A percentile compares a stretch with the other conserved stretches of the same genome.
Conservation (phyloP, 352 stramenopile species). For the Pythium brachiatum region DNA sequence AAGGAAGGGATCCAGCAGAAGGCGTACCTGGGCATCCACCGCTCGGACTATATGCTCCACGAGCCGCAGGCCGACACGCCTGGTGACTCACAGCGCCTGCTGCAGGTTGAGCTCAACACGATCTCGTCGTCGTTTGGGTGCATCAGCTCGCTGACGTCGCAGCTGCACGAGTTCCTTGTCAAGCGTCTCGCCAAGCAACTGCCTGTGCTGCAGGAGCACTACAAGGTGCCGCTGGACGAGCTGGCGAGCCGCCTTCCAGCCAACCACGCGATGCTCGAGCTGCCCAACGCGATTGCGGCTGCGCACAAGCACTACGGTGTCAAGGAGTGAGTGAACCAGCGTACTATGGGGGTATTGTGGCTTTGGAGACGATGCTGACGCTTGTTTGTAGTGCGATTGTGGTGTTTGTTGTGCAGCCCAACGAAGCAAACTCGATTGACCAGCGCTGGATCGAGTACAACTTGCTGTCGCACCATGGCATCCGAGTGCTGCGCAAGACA, state of each 20-base stretch:
- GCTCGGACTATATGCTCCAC: constrained; percentile 96
- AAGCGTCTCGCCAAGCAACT: constrained; percentile 47
- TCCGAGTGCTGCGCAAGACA: constrained; percentile 76
- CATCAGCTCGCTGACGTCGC: constrained; percentile 90
- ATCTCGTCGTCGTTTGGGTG: constrained; percentile 97
- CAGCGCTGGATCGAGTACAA: constrained; percentile 92
- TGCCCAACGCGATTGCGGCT: constrained; percentile 60
- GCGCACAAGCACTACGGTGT: constrained; percentile 73
- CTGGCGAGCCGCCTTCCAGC: constrained; percentile 44
- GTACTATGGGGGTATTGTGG: neutral
- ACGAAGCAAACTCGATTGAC: constrained; percentile 90
- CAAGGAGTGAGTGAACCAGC: constrained; percentile 48
- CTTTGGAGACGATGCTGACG: too few relatives aligned
- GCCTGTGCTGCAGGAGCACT: constrained; percentile 49
- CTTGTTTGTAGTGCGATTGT: constrained; percentile 50
- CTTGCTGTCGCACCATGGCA: constrained; percentile 80
- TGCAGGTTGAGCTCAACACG: constrained; percentile 98
- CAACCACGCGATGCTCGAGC: constrained; percentile 68
- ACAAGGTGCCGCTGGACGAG: constrained; percentile 38
- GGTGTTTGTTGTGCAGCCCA: constrained; percentile 91
- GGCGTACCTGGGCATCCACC: constrained; percentile 86
- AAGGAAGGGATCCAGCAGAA: constrained; percentile 75
- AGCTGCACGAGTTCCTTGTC: constrained; percentile 86
- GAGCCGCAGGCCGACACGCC: constrained; percentile 40
- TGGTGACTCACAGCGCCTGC: constrained; percentile 56